A percentile compares a stretch with the other conserved stretches of the same genome.
These are phyloP conservation scores for Kwoniella bestiolae DNA, from an alignment of 768 basidiomycete genomes.

Conservation along the genomic window DNA sequence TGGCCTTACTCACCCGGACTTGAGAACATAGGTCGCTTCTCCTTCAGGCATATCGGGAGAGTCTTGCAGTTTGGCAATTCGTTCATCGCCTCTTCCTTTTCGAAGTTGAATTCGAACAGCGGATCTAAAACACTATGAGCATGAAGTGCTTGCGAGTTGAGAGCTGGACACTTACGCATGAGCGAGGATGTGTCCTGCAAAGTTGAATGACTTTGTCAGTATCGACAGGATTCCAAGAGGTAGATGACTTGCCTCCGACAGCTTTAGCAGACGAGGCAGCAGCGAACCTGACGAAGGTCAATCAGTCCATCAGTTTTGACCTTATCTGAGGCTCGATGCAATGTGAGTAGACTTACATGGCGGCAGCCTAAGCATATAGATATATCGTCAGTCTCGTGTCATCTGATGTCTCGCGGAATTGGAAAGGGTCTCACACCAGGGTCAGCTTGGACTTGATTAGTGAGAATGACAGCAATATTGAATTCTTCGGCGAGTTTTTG, in stretches of 20 bases:
- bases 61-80: constrained; percentile 55
- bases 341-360: constrained; percentile 40
- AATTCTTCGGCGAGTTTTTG: constrained; percentile 81
- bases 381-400: not conserved
- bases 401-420: too few species aligned
- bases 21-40: constrained; percentile 52
- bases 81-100: constrained; percentile 56
- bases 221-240: not conserved
- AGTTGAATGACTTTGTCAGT: not conserved
- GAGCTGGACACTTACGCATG: constrained; percentile 46
- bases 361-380: constrained; percentile 42
- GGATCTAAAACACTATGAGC: constrained; percentile 34
- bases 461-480: constrained; percentile 79
- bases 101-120: constrained; percentile 55
- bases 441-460: constrained; percentile 88
- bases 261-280: constrained; percentile 91
- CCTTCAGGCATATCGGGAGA: constrained; percentile 56
- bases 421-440: constrained; percentile 77
- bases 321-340: not conserved
- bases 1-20: constrained; percentile 41
- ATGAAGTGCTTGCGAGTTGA: not conserved
- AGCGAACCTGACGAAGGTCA: constrained; percentile 70
- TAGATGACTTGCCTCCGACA: constrained; percentile 60
- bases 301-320: constrained; percentile 62
- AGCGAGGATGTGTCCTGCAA: constrained; percentile 54